Evolutionary conservation across 352 stramenopile genomes (phyloP).

Genomic region (Phytophthora multivora): DNA sequence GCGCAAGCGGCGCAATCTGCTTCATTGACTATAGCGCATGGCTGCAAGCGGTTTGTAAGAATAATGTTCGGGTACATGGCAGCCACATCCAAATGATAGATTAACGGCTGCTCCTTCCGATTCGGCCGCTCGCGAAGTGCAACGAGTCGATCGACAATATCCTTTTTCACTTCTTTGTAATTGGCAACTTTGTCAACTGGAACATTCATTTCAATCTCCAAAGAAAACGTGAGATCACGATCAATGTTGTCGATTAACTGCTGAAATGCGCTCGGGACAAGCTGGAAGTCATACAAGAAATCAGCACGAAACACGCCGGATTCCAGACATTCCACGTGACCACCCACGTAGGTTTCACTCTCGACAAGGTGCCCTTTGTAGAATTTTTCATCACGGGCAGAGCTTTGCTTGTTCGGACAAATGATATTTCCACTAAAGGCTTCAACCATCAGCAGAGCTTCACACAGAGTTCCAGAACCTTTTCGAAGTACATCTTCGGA

Average conservation of each 20-base stretch:
- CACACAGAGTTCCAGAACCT: constrained; percentile 97
- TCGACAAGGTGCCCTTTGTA: constrained; percentile 97
- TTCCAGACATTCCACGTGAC: constrained; percentile 99
- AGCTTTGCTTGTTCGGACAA: constrained; percentile 98
- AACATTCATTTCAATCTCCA: constrained; percentile 93
- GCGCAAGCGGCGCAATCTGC: constrained; percentile 96
- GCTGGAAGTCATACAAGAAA: constrained; percentile 96
- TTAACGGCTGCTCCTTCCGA: constrained; percentile 92
- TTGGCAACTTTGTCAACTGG: constrained; percentile 91
- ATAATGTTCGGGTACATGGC: constrained; percentile 99
- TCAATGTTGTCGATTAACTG: constrained; percentile 98
- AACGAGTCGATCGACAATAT: constrained; percentile 95
- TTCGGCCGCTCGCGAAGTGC: constrained; percentile 93
- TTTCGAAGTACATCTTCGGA: constrained; percentile 98
- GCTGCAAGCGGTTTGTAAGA: constrained; percentile 98
- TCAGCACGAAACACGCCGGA: constrained; percentile 98
- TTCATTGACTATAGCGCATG: constrained; percentile 96
- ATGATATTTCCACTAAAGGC: constrained; percentile 96
- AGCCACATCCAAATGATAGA: constrained; percentile 99
- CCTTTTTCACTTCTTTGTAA: constrained; percentile 80
- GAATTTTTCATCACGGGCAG: constrained; percentile 68
- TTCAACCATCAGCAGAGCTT: constrained; percentile 99
- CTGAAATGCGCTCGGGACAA: constrained; percentile 94
- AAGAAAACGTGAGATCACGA: constrained; percentile 95
- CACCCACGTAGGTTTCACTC: constrained; percentile 99